Evolutionary conservation across 2,329 filamentous ascomycete species (phyloP).

Genomic region (Diaporthe vaccinii): DNA sequence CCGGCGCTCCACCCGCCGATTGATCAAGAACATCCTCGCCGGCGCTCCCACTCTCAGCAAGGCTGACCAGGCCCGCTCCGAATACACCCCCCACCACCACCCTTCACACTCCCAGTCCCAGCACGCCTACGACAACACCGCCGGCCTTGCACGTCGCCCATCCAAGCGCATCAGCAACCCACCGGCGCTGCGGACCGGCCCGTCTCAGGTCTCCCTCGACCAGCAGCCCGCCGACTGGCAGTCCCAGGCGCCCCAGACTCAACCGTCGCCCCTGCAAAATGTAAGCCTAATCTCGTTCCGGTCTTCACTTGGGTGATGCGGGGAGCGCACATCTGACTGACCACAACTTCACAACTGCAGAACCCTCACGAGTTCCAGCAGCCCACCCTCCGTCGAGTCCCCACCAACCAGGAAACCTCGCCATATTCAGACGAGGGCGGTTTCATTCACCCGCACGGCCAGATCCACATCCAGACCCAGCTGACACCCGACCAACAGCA

Average conservation of each 20-base stretch:
- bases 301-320: slow-evolving; percentile 45
- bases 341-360: slow-evolving; percentile 47
- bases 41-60: slow-evolving; percentile 52
- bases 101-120: slow-evolving; percentile 48
- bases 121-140: slow-evolving; percentile 62
- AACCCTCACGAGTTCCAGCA: slow-evolving; percentile 55
- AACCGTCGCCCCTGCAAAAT: slow-evolving; percentile 60
- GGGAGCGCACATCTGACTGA: slow-evolving; percentile 1
- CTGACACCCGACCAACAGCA: slow-evolving; percentile 54
- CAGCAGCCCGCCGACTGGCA: slow-evolving; percentile 52
- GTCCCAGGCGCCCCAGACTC: slow-evolving; percentile 47
- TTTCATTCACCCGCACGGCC: slow-evolving; percentile 57
- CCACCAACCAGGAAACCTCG: slow-evolving; percentile 55
- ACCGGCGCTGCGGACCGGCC: slow-evolving; percentile 57
- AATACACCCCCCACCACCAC: slow-evolving; percentile 44
- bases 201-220: slow-evolving; percentile 55
- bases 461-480: slow-evolving; percentile 53
- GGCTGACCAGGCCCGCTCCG: slow-evolving; percentile 44
- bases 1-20: slow-evolving; percentile 65
- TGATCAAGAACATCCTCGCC: slow-evolving; percentile 68
- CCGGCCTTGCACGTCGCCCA: slow-evolving; percentile 64
- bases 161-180: slow-evolving; percentile 71
- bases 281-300: slow-evolving; percentile 51
- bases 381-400: slow-evolving; percentile 64
- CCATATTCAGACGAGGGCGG: slow-evolving; percentile 56